Evolutionary conservation across 169 alveolate genomes (phyloP).

Genomic region (Fabrea salina): DNA sequence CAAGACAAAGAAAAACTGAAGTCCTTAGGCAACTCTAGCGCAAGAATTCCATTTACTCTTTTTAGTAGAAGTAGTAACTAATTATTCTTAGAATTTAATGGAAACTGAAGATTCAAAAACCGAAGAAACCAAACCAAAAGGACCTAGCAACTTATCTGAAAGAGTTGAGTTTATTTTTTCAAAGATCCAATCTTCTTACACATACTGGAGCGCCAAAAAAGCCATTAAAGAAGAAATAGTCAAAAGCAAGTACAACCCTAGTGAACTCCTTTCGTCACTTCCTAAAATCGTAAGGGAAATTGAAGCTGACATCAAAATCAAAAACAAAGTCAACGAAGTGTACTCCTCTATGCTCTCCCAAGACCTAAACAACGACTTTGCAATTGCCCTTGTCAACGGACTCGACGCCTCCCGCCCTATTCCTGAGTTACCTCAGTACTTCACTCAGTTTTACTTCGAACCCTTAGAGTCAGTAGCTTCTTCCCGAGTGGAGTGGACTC

Average conservation of each 20-base stretch:
- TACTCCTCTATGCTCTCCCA: neutral
- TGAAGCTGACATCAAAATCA: slow-evolving; percentile 5
- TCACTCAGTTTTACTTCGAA: neutral
- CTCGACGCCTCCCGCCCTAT: neutral
- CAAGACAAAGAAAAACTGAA: too few relatives aligned
- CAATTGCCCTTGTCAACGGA: neutral
- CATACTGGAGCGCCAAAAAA: slow-evolving; percentile 1
- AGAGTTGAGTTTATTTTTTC: slow-evolving; percentile 8
- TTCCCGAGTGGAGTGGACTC: slow-evolving; percentile 5
- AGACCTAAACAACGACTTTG: neutral
- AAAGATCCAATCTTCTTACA: neutral
- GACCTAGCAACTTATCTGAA: slow-evolving; percentile 10
- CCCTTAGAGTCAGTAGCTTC: neutral
- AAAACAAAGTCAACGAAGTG: slow-evolving; percentile 25
- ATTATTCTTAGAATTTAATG: too few relatives aligned
- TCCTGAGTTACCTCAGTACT: slow-evolving; percentile 5
- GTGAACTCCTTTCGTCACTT: neutral
- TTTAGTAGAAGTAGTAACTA: too few relatives aligned
- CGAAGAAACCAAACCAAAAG: neutral
- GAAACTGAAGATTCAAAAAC: too few relatives aligned
- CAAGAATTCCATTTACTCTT: too few relatives aligned
- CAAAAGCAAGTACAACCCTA: slow-evolving; percentile 1
- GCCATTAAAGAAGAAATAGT: slow-evolving; percentile 26
- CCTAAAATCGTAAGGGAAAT: slow-evolving; percentile 23
- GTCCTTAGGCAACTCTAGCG: too few relatives aligned